Evolutionary conservation across 306 rosid species (phyloP), one percentile per base, ranked within the genome.

Genomic region (Gastrolobium villosum): DNA sequence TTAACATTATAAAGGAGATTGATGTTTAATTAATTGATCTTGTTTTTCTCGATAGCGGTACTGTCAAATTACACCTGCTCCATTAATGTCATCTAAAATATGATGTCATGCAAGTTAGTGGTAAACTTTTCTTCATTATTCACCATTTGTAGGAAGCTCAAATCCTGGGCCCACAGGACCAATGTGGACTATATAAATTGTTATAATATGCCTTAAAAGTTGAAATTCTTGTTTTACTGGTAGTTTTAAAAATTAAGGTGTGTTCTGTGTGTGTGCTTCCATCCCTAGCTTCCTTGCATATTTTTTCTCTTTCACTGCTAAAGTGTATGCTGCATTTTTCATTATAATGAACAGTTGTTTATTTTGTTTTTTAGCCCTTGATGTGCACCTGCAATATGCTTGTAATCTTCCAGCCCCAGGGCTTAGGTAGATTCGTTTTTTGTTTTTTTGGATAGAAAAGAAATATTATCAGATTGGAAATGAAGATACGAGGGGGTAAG

Each of bases 341-440:
- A 75, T 44, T 71, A 44, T 57, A 26, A 15, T 57, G 37, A 52
- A 61, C 13, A 13, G 26, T 45, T 57, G 55, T 67, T 5, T 37
- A 34, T 40, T 44, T 70, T 57, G 56, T 63, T 57, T 75, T 28
- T 30, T 67, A 31, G 72, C 55, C 13, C 35, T 59, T 35, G 56
- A 3, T 48, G 20, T 65, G 54, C 31, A 34, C 20, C 9, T 6
- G 48, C 1, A 50, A 59, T 6, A 43, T 41, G 35, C 37, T 30
- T 64, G 59, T 30, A 43, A 39, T 50, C 45, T 46, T 34, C 5
- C 20, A 32, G 45, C 36, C 26, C 5, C 20, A 32, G 45, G 70
- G 34, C 10, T 37, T 31, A 28, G 30, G 43, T 26, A 13, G 30
- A 20, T 48, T 68, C 15, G 9, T 61, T 37, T 30, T 64, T 64